phyloP scores from a whole-genome alignment of 495 filamentous ascomycete species.

The Aspergillus funiculosus region DNA sequence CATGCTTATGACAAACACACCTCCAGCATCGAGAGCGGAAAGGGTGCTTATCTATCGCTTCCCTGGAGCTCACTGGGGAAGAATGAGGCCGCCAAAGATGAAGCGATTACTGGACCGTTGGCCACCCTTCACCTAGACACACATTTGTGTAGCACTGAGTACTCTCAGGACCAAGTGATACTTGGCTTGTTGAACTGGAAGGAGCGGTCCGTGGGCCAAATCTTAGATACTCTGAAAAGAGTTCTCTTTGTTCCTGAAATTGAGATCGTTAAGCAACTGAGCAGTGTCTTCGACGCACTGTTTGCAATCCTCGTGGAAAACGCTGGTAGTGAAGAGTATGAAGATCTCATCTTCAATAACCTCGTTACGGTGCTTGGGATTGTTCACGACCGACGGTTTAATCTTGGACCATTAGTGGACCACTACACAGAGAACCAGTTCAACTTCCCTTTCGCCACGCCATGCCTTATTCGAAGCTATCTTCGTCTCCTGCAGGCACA shows the following conservation, averaged over 20 bases:
- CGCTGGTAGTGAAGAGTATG: slow-evolving; percentile 81
- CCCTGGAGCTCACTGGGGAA: slow-evolving; percentile 68
- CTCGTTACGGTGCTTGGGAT: slow-evolving; percentile 87
- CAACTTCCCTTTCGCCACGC: slow-evolving; percentile 88
- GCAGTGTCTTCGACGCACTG: slow-evolving; percentile 84
- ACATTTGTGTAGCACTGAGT: slow-evolving; percentile 90
- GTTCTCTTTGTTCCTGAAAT: slow-evolving; percentile 94
- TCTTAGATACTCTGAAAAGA: slow-evolving; percentile 68
- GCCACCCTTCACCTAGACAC: slow-evolving; percentile 75
- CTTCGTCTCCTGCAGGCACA: slow-evolving; percentile 71
- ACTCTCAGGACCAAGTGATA: slow-evolving; percentile 88
- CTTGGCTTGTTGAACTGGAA: slow-evolving; percentile 83
- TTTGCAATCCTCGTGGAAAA: slow-evolving; percentile 89
- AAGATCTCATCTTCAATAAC: slow-evolving; percentile 87
- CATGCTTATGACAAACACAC: slow-evolving; percentile 91
- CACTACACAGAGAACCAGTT: slow-evolving; percentile 84
- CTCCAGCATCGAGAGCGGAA: slow-evolving; percentile 50
- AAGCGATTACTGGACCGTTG: slow-evolving; percentile 65
- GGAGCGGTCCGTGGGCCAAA: slow-evolving; percentile 60
- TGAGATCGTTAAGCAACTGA: slow-evolving; percentile 89
- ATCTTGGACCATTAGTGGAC: slow-evolving; percentile 83
- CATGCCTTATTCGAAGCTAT: slow-evolving; percentile 87
- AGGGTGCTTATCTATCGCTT: slow-evolving; percentile 76
- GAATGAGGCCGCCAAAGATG: slow-evolving; percentile 62
- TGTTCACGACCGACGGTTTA: slow-evolving; percentile 90